A percentile compares a stretch with the other conserved stretches of the same genome.
Conservation (phyloP, 371 early-diverging fungal species). For the Phascolomyces articulosus region DNA sequence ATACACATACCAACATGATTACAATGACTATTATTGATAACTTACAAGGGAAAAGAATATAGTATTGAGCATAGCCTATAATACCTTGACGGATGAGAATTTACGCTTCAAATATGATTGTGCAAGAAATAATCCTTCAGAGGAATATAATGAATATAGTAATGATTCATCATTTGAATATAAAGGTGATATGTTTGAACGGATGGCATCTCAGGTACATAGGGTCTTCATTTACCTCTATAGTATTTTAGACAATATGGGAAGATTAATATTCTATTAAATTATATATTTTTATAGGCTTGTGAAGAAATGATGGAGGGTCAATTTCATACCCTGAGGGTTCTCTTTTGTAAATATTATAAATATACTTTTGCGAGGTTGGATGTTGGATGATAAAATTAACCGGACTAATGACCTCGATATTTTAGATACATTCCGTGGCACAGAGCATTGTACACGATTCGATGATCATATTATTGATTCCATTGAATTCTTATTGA, state of each 20-base stretch:
- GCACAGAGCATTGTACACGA: background rate
- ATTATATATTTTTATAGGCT: constrained; percentile 26
- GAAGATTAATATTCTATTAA: background rate
- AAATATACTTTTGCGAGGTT: background rate
- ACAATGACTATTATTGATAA: background rate
- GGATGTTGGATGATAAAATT: no score
- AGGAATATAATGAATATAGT: background rate
- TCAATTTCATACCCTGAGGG: constrained; percentile 64
- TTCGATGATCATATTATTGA: constrained; percentile 2
- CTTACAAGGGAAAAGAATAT: background rate
- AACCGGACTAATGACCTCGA: background rate
- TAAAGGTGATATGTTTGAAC: constrained; percentile 52
- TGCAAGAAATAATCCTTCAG: background rate
- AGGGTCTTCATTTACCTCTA: no score
- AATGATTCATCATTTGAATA: constrained; percentile 16
- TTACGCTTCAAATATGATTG: constrained; percentile 3
- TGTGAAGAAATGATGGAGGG: constrained; percentile 69
- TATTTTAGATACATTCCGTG: constrained; percentile 4
- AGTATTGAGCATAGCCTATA: constrained; percentile 5
- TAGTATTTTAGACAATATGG: no score
- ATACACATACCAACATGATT: no score
- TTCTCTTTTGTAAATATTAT: constrained; percentile 57
- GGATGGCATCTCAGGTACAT: constrained; percentile 57
- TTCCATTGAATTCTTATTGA: constrained; percentile 1
- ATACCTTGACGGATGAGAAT: background rate